These are phyloP conservation scores for Mycena polygramma DNA, from an alignment of 768 basidiomycete genomes.

Conservation along the genomic window DNA sequence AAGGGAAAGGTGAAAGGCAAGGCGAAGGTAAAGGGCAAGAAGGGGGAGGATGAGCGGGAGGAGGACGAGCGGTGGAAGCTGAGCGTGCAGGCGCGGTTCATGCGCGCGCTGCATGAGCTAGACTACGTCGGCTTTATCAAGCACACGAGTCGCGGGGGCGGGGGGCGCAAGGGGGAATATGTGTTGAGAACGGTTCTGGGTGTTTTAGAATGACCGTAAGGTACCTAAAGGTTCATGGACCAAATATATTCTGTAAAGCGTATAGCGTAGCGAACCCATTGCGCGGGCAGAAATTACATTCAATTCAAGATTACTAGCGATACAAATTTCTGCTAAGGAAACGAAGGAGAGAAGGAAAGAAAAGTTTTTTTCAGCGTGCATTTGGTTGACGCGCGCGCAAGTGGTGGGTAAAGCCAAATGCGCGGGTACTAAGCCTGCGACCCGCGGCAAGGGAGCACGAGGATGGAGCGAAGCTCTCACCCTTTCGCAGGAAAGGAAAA, in stretches of 20 bases:
- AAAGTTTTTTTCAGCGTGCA: conserved; percentile 9
- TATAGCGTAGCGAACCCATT: too few relatives aligned
- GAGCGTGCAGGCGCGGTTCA: conserved; percentile 82
- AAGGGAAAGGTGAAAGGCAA: conserved; percentile 45
- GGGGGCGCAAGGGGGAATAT: conserved; percentile 80
- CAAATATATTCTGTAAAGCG: too few relatives aligned
- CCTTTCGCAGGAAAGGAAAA: conserved; percentile 7
- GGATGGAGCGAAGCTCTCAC: conserved; percentile 18
- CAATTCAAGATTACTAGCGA: too few relatives aligned
- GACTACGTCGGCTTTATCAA: conserved; percentile 86
- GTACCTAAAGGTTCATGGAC: too few relatives aligned
- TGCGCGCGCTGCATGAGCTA: conserved; percentile 84
- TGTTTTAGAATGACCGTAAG: conserved; percentile 4
- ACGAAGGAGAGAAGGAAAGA: neutral
- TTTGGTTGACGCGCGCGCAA: conserved; percentile 15
- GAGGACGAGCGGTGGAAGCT: conserved; percentile 66
- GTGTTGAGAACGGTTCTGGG: conserved; percentile 79
- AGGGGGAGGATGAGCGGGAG: conserved; percentile 46
- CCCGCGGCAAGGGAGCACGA: conserved; percentile 24
- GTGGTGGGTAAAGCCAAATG: conserved; percentile 8
- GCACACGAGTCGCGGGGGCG: conserved; percentile 60
- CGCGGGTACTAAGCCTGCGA: conserved; percentile 7
- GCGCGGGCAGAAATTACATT: too few relatives aligned
- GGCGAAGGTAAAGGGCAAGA: conserved; percentile 28
- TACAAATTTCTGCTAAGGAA: too few relatives aligned